Conservation (phyloP, 768 basidiomycete genomes). For the Tubosaeta sp. region DNA sequence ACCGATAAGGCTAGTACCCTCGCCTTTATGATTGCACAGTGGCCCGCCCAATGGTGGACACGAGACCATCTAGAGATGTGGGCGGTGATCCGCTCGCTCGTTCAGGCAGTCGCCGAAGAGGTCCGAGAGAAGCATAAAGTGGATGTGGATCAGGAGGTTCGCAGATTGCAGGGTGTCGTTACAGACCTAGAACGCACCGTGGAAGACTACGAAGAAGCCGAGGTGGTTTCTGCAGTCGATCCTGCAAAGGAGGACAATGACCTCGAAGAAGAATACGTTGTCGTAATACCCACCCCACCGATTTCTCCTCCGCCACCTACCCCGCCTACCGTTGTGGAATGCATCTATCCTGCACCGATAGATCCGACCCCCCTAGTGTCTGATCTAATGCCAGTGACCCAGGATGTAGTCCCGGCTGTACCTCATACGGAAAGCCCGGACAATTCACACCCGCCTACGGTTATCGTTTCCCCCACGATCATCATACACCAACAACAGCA, state of each 20-base stretch:
- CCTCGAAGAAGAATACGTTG: conserved; percentile 7
- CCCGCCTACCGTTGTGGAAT: conserved; percentile 17
- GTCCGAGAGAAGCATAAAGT: conserved; percentile 47
- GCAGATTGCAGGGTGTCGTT: conserved; percentile 46
- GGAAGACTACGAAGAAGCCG: conserved; percentile 36
- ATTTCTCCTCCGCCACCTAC: conserved; percentile 18
- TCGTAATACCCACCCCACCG: conserved; percentile 20
- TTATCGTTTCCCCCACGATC: conserved; percentile 25
- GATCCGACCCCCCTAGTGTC: background rate
- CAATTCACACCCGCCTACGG: conserved; percentile 8
- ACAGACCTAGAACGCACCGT: conserved; percentile 45
- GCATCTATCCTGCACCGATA: conserved; percentile 1
- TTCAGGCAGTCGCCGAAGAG: conserved; percentile 62
- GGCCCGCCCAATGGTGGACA: conserved; percentile 69
- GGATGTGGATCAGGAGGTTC: conserved; percentile 43
- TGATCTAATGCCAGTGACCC: conserved; percentile 2
- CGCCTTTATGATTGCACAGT: conserved; percentile 51
- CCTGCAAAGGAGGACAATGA: conserved; percentile 15
- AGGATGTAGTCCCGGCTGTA: conserved; percentile 1
- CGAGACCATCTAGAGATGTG: conserved; percentile 60
- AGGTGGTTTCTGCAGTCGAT: conserved; percentile 21
- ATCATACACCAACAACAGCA: conserved; percentile 22
- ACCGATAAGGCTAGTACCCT: conserved; percentile 39
- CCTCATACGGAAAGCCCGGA: conserved; percentile 2
- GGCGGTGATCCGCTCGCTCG: conserved; percentile 54